Evolutionary conservation across 2,329 filamentous ascomycete species (phyloP).

Genomic region (Diplodia scrobiculata): DNA sequence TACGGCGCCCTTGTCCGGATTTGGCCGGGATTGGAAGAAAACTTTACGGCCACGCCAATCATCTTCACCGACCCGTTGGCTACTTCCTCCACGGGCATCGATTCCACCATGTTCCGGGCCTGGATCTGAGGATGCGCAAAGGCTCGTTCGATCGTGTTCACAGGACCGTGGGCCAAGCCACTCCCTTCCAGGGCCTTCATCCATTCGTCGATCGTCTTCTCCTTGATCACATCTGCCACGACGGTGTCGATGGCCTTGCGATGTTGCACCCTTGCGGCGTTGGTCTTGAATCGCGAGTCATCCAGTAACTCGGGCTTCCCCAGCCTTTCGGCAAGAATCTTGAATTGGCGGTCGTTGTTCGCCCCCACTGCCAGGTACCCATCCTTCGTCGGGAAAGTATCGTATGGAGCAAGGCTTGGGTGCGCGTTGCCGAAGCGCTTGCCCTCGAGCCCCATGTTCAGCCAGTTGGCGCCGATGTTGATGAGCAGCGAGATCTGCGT

Average conservation of each 20-base stretch:
- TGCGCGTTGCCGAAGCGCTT: slow-evolving; percentile 52
- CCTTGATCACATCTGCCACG: slow-evolving; percentile 43
- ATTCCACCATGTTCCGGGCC: slow-evolving; percentile 46
- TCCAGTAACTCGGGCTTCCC: slow-evolving; percentile 34
- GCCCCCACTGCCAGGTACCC: slow-evolving; percentile 40
- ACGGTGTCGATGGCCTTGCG: slow-evolving; percentile 42
- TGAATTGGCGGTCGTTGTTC: slow-evolving; percentile 46
- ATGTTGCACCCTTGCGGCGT: slow-evolving; percentile 39
- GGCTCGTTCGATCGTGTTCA: slow-evolving; percentile 51
- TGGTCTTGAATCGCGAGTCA: slow-evolving; percentile 38
- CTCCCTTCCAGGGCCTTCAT: slow-evolving; percentile 46
- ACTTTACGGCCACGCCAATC: slow-evolving; percentile 39
- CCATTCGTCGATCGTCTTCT: slow-evolving; percentile 48
- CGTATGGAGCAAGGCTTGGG: slow-evolving; percentile 53
- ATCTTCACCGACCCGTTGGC: slow-evolving; percentile 12
- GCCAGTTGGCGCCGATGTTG: slow-evolving; percentile 48
- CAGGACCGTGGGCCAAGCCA: slow-evolving; percentile 51
- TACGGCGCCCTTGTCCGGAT: slow-evolving; percentile 36
- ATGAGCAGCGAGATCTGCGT: slow-evolving; percentile 48
- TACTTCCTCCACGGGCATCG: slow-evolving; percentile 32
- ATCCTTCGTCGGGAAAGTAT: slow-evolving; percentile 48
- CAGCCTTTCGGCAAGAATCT: slow-evolving; percentile 36
- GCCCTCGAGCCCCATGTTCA: slow-evolving; percentile 48
- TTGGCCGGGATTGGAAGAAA: slow-evolving; percentile 36
- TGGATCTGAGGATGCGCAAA: slow-evolving; percentile 51